Evolutionary conservation across 2,329 filamentous ascomycete genomes (phyloP), one percentile per base, ranked within the genome.

Genomic region (Karstenula rhodostoma): DNA sequence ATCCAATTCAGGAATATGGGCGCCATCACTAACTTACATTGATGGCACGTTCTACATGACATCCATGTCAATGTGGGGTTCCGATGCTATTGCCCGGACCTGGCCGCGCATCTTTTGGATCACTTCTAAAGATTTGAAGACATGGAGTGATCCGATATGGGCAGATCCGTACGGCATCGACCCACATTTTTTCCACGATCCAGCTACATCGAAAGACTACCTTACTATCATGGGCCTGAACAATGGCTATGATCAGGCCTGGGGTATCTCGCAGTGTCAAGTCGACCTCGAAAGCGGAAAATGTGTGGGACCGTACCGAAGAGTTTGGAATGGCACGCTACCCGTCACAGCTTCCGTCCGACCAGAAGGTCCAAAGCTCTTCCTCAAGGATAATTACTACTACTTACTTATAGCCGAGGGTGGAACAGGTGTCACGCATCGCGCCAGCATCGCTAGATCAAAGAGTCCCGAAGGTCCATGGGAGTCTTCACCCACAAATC

Each of bases 41-140:
- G 63, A 78, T 6, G 77, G 74, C 1, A 69, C 59, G 0, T 80
- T 79, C 56, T 80, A 79, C 57, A 72, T 75, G 63, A 78, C 71
- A 74, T 47, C 77, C 51, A 61, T 44, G 49, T 40, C 22, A 17
- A 32, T 35, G 25, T 53, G 50, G 50, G 35, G 22, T 22, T 53
- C 27, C 12, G 50, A 53, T 40, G 8, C 50, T 37, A 22, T 17
- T 40, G 27, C 50, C 4, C 15, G 50, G 23, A 35, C 33, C 12
- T 53, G 50, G 50, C 50, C 50, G 22, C 29, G 50, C 27, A 42
- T 53, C 8, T 25, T 53, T 22, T 53, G 29, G 29, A 17, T 37
- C 19, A n/a, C 50, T 15, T 53, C 50, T 12, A n/a, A 35, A 17
- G 50, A 53, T 25, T n/a, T 53, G 17, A 53, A 22, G 17, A 15